These are phyloP conservation scores for Articulospora tetracladia DNA, from an alignment of 495 filamentous ascomycete species.

Conservation along the genomic window DNA sequence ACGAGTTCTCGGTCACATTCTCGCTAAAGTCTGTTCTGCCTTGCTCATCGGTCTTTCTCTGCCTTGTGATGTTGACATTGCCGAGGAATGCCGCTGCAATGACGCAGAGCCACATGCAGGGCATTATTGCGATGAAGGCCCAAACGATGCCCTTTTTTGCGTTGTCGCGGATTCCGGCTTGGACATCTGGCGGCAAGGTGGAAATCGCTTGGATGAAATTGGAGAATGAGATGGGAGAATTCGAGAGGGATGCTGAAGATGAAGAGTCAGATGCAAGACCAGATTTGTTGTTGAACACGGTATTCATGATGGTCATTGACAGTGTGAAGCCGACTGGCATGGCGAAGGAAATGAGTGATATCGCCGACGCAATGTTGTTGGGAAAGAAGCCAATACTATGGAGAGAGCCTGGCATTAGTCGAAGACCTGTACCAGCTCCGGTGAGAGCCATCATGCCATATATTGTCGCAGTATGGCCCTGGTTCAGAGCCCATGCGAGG, in stretches of 20 bases:
- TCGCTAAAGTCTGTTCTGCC: constrained; percentile 5
- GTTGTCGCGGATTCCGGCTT: constrained; percentile 26
- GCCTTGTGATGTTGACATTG: constrained; percentile 20
- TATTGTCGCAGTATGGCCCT: constrained; percentile 35
- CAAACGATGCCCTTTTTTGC: constrained; percentile 47
- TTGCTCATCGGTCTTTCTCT: constrained; percentile 1
- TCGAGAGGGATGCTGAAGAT: neutral
- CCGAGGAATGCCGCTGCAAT: constrained; percentile 6
- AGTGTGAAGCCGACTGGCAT: constrained; percentile 53
- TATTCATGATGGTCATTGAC: constrained; percentile 53
- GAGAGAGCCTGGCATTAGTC: constrained; percentile 42
- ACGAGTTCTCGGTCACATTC: neutral
- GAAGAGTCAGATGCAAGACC: constrained; percentile 21
- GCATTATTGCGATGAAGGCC: constrained; percentile 51
- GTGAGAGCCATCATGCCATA: constrained; percentile 58
- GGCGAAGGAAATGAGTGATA: constrained; percentile 46
- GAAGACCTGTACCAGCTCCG: constrained; percentile 48
- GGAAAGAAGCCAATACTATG: constrained; percentile 53
- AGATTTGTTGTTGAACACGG: constrained; percentile 50
- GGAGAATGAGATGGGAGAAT: constrained; percentile 2
- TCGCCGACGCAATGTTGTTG: constrained; percentile 42
- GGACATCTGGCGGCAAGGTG: constrained; percentile 22
- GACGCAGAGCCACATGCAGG: constrained; percentile 37
- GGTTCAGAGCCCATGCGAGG: constrained; percentile 43
- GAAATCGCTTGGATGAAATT: neutral